Evolutionary conservation across 371 early-diverging fungal species (phyloP), one percentile per base, ranked within the genome.

Genomic region (Lichtheimia ornata): DNA sequence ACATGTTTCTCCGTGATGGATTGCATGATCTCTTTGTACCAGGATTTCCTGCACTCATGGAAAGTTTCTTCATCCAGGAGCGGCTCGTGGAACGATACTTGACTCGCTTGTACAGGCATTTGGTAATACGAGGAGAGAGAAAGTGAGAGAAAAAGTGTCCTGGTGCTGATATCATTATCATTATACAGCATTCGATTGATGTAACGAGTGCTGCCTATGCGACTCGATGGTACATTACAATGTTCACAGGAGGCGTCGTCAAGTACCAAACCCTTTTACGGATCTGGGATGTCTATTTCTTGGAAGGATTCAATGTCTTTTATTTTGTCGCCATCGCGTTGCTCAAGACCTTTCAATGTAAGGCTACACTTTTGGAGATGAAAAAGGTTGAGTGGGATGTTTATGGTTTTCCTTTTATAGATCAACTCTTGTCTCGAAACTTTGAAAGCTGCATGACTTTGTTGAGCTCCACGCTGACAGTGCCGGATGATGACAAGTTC

Each of bases 201-300:
- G 64, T 87, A 35, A 66, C 73, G 0, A 84, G 77, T 9, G 77
- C 77, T 14, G 73, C 81, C 12, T 88, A 84, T 69, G 77, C 86
- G 5, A 85, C 86, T 1, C 77, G 82, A 22, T 88, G 88, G 88
- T 88, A 86, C 42, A 84, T 86, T 40, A 88, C 88, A 0, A 66
- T 88, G 22, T 88, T 84, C 61, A 65, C 85, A 9, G 85, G 81
- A 18, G 85, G 84, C 22, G 81, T 86, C 2, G 74, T 88, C 6
- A 74, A 72, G 11, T 81, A 84, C 57, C 84, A 84, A 27, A 83
- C 84, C 2, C 50, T 85, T 45, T 58, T 88, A 22, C 63, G 88
- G 40, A 84, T 88, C 42, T 88, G 86, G 88, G 88, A 88, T 65
- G 67, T 76, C 15, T 74, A 85, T 45, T 73, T 84, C 51, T 53